phyloP scores from a whole-genome alignment of 352 stramenopile species.

The Poterioochromonas sp. region DNA sequence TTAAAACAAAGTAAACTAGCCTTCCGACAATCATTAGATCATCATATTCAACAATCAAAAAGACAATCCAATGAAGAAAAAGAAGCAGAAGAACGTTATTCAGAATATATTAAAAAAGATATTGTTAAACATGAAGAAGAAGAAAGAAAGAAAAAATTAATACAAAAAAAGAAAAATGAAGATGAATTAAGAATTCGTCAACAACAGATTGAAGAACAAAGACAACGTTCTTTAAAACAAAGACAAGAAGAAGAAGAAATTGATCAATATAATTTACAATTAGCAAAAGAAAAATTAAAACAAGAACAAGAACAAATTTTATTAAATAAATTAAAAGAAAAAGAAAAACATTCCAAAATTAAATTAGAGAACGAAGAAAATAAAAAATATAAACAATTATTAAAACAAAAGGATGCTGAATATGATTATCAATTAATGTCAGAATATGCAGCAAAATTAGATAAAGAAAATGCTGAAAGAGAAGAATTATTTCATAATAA shows the following conservation, averaged over 20 bases:
- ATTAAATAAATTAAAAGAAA: neutral
- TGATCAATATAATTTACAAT: neutral
- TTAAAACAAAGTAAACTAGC: neutral
- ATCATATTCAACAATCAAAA: neutral
- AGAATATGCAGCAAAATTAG: slow-evolving; percentile 20
- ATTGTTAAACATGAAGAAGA: neutral
- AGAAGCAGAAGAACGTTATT: neutral
- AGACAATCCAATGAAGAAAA: neutral
- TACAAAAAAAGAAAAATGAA: slow-evolving; percentile 21
- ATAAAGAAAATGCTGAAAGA: neutral
- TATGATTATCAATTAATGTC: neutral
- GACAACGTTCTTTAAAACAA: neutral
- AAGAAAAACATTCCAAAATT: neutral
- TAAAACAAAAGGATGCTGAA: slow-evolving; percentile 26
- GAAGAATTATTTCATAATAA: neutral
- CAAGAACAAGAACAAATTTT: neutral
- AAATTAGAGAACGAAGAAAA: slow-evolving; percentile 9
- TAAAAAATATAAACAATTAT: neutral
- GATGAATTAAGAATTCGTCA: slow-evolving; percentile 9
- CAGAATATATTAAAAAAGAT: neutral
- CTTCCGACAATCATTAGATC: neutral
- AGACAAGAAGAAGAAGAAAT: neutral
- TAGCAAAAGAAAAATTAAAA: neutral
- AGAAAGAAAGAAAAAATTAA: neutral
- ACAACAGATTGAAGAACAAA: neutral